These are phyloP conservation scores for Cairneyella variabilis DNA, from an alignment of 495 filamentous ascomycete genomes.

Conservation along the genomic window DNA sequence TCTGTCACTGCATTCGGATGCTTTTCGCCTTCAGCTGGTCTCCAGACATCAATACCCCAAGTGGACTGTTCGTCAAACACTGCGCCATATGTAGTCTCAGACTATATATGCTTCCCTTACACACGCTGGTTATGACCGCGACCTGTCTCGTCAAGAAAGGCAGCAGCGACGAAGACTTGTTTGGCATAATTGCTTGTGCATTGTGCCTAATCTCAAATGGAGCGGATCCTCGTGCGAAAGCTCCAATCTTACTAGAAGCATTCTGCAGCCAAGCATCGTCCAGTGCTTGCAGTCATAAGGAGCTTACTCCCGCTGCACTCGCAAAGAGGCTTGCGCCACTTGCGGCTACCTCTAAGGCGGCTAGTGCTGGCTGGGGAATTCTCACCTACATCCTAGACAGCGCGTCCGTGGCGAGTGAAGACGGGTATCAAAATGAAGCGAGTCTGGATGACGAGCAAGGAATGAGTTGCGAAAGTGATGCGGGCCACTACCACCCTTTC, in stretches of 20 bases:
- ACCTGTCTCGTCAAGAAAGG: slow-evolving; percentile 31
- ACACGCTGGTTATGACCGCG: slow-evolving; percentile 32
- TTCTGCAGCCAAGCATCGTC: slow-evolving; percentile 1
- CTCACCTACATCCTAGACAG: slow-evolving; percentile 6
- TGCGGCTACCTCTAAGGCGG: no score
- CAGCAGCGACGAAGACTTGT: slow-evolving; percentile 33
- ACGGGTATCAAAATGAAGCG: slow-evolving; percentile 1
- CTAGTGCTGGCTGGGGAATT: no score
- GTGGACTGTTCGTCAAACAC: slow-evolving; percentile 33
- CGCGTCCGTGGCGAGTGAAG: slow-evolving; percentile 2
- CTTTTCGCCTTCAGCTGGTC: slow-evolving; percentile 22
- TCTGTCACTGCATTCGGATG: slow-evolving; percentile 33
- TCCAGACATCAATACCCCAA: slow-evolving; percentile 30
- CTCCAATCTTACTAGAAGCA: slow-evolving; percentile 16
- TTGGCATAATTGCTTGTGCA: slow-evolving; percentile 36
- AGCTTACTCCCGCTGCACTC: no score
- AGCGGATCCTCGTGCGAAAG: slow-evolving; percentile 10
- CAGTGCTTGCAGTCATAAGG: slow-evolving; percentile 1
- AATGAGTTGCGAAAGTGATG: background rate
- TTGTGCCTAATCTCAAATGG: slow-evolving; percentile 34
- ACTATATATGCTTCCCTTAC: slow-evolving; percentile 33
- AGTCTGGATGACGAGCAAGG: background rate
- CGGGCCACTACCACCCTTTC: no score
- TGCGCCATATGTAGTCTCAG: slow-evolving; percentile 32
- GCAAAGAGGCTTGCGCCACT: no score